These are phyloP conservation scores for Oryza longistaminata DNA, from an alignment of 176 grass and related monocot species.

Conservation along the genomic window DNA sequence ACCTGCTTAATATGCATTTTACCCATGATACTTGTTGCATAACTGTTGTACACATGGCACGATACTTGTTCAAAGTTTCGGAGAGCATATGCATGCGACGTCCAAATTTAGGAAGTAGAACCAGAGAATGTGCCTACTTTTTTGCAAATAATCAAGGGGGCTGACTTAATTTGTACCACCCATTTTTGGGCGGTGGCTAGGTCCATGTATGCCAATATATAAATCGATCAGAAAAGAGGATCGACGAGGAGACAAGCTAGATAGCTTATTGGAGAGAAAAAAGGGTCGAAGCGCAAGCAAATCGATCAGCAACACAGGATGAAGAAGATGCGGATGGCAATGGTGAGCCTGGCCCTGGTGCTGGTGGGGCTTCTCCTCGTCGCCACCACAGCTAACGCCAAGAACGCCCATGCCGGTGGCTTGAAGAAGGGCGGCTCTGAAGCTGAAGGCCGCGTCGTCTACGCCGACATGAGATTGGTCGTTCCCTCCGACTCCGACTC, in stretches of 20 bases:
- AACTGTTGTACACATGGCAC: neutral
- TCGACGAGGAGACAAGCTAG: neutral
- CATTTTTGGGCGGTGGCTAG: neutral
- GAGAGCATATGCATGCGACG: too few relatives aligned
- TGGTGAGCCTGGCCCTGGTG: slow-evolving; percentile 14
- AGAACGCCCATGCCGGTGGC: neutral
- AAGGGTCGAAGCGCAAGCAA: neutral
- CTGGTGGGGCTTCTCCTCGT: slow-evolving; percentile 26
- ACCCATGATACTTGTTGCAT: too few relatives aligned
- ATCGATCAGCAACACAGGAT: neutral
- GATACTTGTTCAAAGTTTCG: neutral
- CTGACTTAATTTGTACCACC: neutral
- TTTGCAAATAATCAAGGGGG: neutral
- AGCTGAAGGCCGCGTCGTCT: slow-evolving; percentile 31
- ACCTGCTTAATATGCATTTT: too few relatives aligned
- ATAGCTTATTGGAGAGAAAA: too few relatives aligned
- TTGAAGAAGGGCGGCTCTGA: neutral
- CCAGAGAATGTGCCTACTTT: neutral
- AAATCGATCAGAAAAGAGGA: neutral
- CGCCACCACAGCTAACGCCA: neutral
- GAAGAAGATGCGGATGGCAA: neutral
- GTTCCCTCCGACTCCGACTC: neutral
- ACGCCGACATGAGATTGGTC: slow-evolving; percentile 25
- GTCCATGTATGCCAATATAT: neutral
- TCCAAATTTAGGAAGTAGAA: neutral